phyloP scores from a whole-genome alignment of 352 stramenopile genomes.

The Pythium angustatum region DNA sequence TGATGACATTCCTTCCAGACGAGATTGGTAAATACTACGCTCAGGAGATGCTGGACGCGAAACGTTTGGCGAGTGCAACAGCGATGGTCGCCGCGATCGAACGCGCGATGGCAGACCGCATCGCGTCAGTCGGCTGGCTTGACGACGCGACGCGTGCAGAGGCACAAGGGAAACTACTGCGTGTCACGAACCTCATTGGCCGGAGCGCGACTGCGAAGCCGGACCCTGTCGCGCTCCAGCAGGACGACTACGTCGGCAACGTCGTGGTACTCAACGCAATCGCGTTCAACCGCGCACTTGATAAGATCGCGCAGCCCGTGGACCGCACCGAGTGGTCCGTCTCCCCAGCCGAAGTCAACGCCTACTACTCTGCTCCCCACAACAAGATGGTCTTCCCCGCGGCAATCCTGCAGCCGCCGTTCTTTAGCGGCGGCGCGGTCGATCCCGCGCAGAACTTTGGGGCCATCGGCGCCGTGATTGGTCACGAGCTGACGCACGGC shows the following conservation, averaged over 20 bases:
- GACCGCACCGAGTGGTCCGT: conserved; percentile 82
- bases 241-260: conserved; percentile 55
- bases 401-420: conserved; percentile 91
- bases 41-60: conserved; percentile 67
- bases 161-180: conserved; percentile 82
- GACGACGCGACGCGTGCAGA: conserved; percentile 71
- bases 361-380: conserved; percentile 58
- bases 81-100: conserved; percentile 84
- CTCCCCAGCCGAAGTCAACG: conserved; percentile 91
- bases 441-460: conserved; percentile 89
- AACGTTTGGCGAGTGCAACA: conserved; percentile 63
- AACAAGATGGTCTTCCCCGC: conserved; percentile 95
- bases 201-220: conserved; percentile 40
- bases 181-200: conserved; percentile 38
- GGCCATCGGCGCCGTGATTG: conserved; percentile 88
- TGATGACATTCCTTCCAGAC: conserved; percentile 38
- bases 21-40: conserved; percentile 82
- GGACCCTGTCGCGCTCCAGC: conserved; percentile 31
- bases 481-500: conserved; percentile 94
- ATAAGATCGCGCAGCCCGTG: conserved; percentile 42
- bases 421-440: conserved; percentile 81
- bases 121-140: conserved; percentile 90
- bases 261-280: conserved; percentile 37
- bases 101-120: conserved; percentile 65
- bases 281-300: conserved; percentile 29